Evolutionary conservation across 768 basidiomycete species (phyloP).

Genomic region (Lentinula raphanica): DNA sequence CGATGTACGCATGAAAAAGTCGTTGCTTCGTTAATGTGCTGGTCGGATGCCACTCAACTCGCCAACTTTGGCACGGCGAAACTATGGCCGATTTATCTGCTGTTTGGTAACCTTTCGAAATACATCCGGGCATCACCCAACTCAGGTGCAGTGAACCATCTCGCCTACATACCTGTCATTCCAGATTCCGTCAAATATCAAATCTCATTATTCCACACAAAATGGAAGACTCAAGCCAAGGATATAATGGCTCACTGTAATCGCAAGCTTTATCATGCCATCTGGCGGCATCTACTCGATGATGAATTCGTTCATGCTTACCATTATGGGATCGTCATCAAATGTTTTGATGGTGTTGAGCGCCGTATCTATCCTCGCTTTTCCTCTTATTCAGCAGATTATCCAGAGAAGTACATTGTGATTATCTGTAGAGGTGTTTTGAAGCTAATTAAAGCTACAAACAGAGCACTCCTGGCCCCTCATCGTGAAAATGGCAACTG

Average conservation of each 20-base stretch:
- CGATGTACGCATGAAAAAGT: no score
- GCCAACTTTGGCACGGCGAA: no score
- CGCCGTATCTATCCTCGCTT: constrained; percentile 26
- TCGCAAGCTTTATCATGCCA: constrained; percentile 26
- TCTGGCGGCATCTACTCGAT: constrained; percentile 21
- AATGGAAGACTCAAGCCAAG: constrained; percentile 7
- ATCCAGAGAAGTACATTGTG: constrained; percentile 29
- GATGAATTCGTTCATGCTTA: no score
- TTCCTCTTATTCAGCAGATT: constrained; percentile 31
- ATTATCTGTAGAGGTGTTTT: neutral
- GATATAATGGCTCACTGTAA: constrained; percentile 24
- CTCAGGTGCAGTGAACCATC: no score
- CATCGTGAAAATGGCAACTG: constrained; percentile 20
- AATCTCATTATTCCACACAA: neutral
- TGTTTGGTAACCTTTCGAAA: no score
- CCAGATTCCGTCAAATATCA: neutral
- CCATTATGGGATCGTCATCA: constrained; percentile 24
- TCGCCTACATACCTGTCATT: no score
- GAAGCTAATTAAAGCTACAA: constrained; percentile 1
- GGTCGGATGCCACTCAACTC: no score
- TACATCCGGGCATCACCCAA: no score
- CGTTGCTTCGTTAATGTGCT: no score
- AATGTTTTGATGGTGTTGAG: constrained; percentile 23
- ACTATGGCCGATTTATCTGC: no score
- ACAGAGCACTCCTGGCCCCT: constrained; percentile 20